A percentile compares a stretch with the other conserved stretches of the same genome.
phyloP scores from a whole-genome alignment of 75 land plant species.

The Larix kaempferi region DNA sequence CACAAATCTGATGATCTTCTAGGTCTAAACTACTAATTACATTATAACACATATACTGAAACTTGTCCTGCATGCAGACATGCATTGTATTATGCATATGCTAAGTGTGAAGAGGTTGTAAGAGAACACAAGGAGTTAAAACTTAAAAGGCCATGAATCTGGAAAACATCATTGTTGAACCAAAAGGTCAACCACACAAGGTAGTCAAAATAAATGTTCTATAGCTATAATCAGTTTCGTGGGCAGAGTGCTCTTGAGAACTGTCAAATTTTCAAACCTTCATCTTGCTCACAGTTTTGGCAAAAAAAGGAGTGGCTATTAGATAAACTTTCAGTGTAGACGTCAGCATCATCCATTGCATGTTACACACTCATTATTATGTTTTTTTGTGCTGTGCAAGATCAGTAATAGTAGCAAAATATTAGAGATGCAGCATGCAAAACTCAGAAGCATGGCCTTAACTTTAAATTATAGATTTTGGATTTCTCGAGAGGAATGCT shows the following conservation, averaged over 20 bases:
- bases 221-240: not conserved
- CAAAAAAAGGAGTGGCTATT: not conserved
- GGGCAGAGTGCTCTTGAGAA: not conserved
- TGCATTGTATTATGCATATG: too few relatives aligned
- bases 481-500: too few relatives aligned
- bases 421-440: too few relatives aligned
- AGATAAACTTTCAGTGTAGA: not conserved
- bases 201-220: not conserved
- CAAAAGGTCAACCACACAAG: not conserved
- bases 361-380: not conserved
- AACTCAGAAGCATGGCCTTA: too few relatives aligned
- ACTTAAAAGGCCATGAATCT: not conserved
- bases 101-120: too few relatives aligned
- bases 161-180: not conserved
- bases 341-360: not conserved
- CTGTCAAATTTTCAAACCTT: not conserved
- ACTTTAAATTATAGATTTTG: too few relatives aligned
- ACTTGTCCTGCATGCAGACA: too few relatives aligned
- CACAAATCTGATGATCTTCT: too few relatives aligned
- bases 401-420: not conserved
- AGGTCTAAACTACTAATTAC: too few relatives aligned
- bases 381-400: not conserved
- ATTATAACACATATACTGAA: too few relatives aligned
- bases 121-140: not conserved
- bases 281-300: not conserved